phyloP scores from a whole-genome alignment of 2,329 filamentous ascomycete species.

The Ophiostoma fasciatum region DNA sequence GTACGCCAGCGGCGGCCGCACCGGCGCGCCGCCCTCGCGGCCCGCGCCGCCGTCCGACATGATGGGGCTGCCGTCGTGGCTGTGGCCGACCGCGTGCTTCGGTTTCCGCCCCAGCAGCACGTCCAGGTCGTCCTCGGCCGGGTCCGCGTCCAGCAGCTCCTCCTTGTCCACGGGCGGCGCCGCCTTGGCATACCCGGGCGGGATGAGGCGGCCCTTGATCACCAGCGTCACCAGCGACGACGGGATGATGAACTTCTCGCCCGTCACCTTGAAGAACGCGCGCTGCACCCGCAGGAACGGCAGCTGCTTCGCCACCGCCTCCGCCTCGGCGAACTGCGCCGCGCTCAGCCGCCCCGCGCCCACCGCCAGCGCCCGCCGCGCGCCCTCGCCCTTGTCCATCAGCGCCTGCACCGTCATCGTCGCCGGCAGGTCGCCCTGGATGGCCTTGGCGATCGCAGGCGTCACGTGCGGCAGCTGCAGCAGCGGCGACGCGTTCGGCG shows the following conservation, averaged over 20 bases:
- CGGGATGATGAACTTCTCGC: conserved; percentile 84
- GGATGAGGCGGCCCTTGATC: conserved; percentile 86
- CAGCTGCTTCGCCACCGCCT: conserved; percentile 68
- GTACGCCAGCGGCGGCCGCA: conserved; percentile 73
- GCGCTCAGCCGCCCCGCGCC: conserved; percentile 58
- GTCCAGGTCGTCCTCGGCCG: conserved; percentile 82
- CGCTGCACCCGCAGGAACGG: conserved; percentile 75
- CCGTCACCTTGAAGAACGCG: conserved; percentile 96
- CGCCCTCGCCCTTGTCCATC: conserved; percentile 66
- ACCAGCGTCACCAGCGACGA: conserved; percentile 87
- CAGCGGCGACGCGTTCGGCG: conserved; percentile 71
- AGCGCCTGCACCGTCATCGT: conserved; percentile 75
- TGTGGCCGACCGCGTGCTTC: conserved; percentile 45
- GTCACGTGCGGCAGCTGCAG: conserved; percentile 86
- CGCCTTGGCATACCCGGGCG: conserved; percentile 56
- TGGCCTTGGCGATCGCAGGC: conserved; percentile 44
- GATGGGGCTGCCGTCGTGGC: conserved; percentile 40
- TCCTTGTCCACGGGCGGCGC: conserved; percentile 60
- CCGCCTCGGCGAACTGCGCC: conserved; percentile 59
- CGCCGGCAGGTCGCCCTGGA: conserved; percentile 60
- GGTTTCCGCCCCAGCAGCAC: conserved; percentile 61
- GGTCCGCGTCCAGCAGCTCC: conserved; percentile 82
- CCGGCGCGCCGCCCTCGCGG: conserved; percentile 34
- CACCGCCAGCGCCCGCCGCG: conserved; percentile 57
- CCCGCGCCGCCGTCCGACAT: conserved; percentile 29